Conservation (phyloP, 352 stramenopile genomes). For the Phytophthora chlamydospora region DNA sequence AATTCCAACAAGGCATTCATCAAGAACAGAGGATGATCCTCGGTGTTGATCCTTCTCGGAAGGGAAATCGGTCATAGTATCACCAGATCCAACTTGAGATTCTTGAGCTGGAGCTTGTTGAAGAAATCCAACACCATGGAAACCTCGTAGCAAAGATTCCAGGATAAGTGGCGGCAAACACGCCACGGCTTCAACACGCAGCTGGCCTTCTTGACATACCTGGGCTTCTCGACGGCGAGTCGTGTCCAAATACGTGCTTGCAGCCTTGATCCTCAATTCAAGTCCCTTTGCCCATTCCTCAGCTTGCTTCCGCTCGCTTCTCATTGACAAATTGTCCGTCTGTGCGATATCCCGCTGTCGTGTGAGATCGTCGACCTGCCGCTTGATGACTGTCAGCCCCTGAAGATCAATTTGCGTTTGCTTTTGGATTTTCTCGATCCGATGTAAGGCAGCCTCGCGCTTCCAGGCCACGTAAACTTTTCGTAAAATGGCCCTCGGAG, state of each 20-base stretch:
- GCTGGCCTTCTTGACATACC: conserved; percentile 66
- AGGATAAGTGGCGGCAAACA: conserved; percentile 69
- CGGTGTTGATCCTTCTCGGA: background rate
- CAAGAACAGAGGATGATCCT: conserved; percentile 18
- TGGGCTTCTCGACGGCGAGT: conserved; percentile 52
- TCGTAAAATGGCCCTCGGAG: conserved; percentile 54
- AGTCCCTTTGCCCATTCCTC: conserved; percentile 56
- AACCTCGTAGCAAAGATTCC: conserved; percentile 68
- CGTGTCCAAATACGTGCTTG: conserved; percentile 54
- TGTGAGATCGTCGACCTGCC: conserved; percentile 60
- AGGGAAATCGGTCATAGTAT: background rate
- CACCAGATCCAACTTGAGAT: background rate
- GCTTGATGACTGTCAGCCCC: conserved; percentile 44
- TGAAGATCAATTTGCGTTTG: conserved; percentile 45
- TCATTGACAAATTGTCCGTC: conserved; percentile 54
- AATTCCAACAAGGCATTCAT: conserved; percentile 41
- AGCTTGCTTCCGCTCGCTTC: conserved; percentile 65
- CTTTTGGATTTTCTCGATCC: conserved; percentile 42
- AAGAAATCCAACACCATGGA: conserved; percentile 67
- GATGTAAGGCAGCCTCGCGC: conserved; percentile 30
- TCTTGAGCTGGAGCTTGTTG: conserved; percentile 37
- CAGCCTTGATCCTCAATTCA: conserved; percentile 65
- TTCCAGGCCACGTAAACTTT: conserved; percentile 69
- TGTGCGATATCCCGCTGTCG: conserved; percentile 57
- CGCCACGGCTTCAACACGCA: conserved; percentile 67